Evolutionary conservation across 1,284 basidiomycete species (phyloP).

Genomic region (Apiotrichum porosum): DNA sequence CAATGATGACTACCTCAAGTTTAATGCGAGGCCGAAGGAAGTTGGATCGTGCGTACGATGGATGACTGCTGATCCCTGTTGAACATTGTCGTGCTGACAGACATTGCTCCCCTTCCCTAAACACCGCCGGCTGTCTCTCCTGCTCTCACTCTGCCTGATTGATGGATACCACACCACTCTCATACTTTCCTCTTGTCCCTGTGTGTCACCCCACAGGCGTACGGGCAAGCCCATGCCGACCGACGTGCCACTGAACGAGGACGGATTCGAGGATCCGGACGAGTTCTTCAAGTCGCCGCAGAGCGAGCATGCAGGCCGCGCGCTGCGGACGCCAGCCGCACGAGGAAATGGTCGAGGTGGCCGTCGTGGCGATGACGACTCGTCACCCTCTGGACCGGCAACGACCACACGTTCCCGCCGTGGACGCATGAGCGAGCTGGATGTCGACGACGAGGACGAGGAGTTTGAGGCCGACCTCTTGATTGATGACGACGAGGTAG

Average conservation of each 20-base stretch:
- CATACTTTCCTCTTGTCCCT: too few relatives aligned
- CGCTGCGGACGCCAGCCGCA: background rate
- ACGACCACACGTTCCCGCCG: background rate
- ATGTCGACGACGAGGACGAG: conserved; percentile 49
- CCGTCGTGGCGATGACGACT: background rate
- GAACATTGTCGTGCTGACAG: too few relatives aligned
- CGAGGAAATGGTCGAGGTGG: conserved; percentile 56
- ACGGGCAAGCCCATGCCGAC: conserved; percentile 41
- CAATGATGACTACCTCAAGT: conserved; percentile 28
- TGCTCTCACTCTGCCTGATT: too few relatives aligned
- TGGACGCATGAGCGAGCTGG: conserved; percentile 22
- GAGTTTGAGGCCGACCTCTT: conserved; percentile 58
- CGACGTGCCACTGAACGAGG: conserved; percentile 64
- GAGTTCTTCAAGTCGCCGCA: conserved; percentile 57
- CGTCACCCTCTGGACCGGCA: background rate
- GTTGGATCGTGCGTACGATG: conserved; percentile 42
- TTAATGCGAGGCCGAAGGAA: conserved; percentile 39
- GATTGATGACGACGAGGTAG: conserved; percentile 25
- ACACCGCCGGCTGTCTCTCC: too few relatives aligned
- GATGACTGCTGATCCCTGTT: background rate
- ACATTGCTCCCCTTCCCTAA: too few relatives aligned
- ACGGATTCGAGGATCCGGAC: conserved; percentile 79
- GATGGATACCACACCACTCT: too few relatives aligned
- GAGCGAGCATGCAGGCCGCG: conserved; percentile 7
- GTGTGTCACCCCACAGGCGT: conserved; percentile 33